Percentiles rank a stretch among this genome's conserved stretches.
Evolutionary conservation across 2,329 filamentous ascomycete genomes (phyloP).

Genomic region (Fusarium gaditjirri): DNA sequence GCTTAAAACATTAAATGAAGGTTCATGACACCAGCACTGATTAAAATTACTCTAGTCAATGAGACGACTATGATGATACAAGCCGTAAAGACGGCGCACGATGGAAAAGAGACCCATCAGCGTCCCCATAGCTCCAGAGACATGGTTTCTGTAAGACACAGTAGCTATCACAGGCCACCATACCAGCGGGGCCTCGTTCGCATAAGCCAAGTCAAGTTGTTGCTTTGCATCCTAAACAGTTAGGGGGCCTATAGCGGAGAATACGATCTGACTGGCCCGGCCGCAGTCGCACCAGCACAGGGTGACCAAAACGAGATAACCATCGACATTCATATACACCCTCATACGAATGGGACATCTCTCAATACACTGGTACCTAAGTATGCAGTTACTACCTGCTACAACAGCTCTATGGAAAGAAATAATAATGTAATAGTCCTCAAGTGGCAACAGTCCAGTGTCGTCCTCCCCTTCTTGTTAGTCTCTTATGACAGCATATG

Average conservation of each 20-base stretch:
- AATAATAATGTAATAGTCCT: not conserved
- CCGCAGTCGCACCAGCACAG: not conserved
- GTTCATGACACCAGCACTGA: not conserved
- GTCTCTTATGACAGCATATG: fast-evolving
- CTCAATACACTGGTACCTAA: not conserved
- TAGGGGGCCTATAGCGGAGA: not conserved
- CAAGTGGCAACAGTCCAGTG: no score
- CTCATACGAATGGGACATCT: not conserved
- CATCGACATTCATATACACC: not conserved
- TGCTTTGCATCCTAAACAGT: not conserved
- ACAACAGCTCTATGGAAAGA: not conserved
- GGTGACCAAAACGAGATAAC: not conserved
- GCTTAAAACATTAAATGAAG: not conserved
- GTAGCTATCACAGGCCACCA: not conserved
- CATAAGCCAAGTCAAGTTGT: not conserved
- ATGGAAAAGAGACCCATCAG: not conserved
- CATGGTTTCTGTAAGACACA: not conserved
- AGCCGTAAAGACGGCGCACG: not conserved
- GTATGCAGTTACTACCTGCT: not conserved
- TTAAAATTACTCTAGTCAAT: not conserved
- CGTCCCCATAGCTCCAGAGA: not conserved
- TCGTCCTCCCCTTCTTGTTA: fast-evolving
- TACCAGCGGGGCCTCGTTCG: not conserved
- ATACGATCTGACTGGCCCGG: not conserved
- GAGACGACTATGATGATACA: not conserved